These are phyloP conservation scores for Fomitopsis serialis DNA, from an alignment of 768 basidiomycete species.

Conservation along the genomic window DNA sequence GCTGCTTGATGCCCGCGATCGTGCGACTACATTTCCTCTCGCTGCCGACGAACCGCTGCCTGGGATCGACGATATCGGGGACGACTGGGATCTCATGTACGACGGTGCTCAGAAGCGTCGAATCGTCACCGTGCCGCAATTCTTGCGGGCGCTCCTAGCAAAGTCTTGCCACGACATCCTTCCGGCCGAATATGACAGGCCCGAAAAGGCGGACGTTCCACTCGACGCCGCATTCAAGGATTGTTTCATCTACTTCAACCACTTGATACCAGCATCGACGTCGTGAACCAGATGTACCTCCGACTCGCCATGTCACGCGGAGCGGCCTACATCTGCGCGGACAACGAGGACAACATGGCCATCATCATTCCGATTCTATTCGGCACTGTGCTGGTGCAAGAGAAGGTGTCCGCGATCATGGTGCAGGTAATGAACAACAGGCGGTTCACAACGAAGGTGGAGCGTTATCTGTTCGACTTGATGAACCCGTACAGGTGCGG, in stretches of 20 bases:
- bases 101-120: constrained; percentile 1
- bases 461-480: constrained; percentile 16
- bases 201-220: not conserved
- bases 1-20: constrained; percentile 19
- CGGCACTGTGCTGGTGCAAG: constrained; percentile 1
- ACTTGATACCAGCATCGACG: constrained; percentile 20
- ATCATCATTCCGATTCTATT: constrained; percentile 22
- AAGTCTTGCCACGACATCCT: no score
- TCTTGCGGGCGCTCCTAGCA: constrained; percentile 13
- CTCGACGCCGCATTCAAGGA: constrained; percentile 16
- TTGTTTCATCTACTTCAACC: constrained; percentile 24
- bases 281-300: constrained; percentile 17
- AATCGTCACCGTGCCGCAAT: constrained; percentile 1
- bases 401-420: constrained; percentile 21
- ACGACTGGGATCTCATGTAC: not conserved
- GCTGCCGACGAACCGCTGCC: not conserved
- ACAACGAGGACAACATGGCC: constrained; percentile 19
- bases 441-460: constrained; percentile 6
- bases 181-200: not conserved
- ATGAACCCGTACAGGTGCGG: constrained; percentile 21
- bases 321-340: constrained; percentile 24
- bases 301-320: constrained; percentile 20
- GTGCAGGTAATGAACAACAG: constrained; percentile 21
- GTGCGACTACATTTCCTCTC: constrained; percentile 7
- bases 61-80: not conserved